Percentiles rank a stretch among this genome's conserved stretches.
Evolutionary conservation across 768 basidiomycete species (phyloP).

Genomic region (Terana coerulea): DNA sequence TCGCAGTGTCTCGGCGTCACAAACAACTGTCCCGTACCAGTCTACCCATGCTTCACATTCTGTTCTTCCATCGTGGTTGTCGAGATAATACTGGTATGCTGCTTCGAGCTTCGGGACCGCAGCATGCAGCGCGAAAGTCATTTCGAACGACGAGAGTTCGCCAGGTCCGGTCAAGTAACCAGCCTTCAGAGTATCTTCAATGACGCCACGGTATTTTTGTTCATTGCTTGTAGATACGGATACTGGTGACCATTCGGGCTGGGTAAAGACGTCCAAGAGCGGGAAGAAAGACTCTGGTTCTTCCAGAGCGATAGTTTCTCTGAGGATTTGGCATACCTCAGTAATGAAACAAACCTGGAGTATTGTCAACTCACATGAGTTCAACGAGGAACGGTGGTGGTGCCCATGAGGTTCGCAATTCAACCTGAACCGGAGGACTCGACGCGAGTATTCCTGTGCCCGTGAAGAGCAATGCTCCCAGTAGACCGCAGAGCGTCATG

Average conservation of each 20-base stretch:
- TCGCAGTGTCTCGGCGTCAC: slow-evolving; percentile 58
- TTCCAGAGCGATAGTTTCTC: slow-evolving; percentile 79
- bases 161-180: slow-evolving; percentile 49
- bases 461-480: background rate
- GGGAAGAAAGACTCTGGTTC: slow-evolving; percentile 73
- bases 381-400: slow-evolving; percentile 29
- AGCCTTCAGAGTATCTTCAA: slow-evolving; percentile 46
- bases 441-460: background rate
- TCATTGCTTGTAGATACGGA: slow-evolving; percentile 39
- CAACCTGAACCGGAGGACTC: slow-evolving; percentile 32
- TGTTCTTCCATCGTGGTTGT: slow-evolving; percentile 24
- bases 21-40: slow-evolving; percentile 75
- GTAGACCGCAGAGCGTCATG: background rate
- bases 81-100: slow-evolving; percentile 69
- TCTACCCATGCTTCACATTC: slow-evolving; percentile 68
- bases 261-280: slow-evolving; percentile 60
- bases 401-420: slow-evolving; percentile 34
- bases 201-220: slow-evolving; percentile 48
- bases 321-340: slow-evolving; percentile 28
- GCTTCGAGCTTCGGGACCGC: slow-evolving; percentile 81
- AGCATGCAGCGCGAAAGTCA: slow-evolving; percentile 74
- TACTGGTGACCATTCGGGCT: slow-evolving; percentile 39
- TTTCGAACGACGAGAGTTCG: slow-evolving; percentile 54
- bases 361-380: slow-evolving; percentile 25
- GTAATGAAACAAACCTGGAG: too few relatives aligned